A percentile compares a stretch with the other conserved stretches of the same genome.
Evolutionary conservation across 2,329 filamentous ascomycete genomes (phyloP).

Genomic region (Fusarium drepaniforme): DNA sequence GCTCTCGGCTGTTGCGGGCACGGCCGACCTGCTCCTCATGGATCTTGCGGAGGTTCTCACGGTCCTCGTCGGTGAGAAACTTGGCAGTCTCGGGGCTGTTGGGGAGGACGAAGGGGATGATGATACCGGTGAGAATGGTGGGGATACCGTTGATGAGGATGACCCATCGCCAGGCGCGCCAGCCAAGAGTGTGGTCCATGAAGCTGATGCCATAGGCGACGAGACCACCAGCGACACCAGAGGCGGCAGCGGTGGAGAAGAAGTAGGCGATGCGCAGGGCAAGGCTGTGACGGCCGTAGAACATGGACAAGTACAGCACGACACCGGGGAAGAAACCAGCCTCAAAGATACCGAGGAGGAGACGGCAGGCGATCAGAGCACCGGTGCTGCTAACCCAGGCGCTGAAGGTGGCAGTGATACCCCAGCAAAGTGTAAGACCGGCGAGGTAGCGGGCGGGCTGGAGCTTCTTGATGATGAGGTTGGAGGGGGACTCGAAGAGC

Average conservation of each 20-base stretch:
- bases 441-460: constrained; percentile 62
- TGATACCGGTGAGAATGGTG: constrained; percentile 63
- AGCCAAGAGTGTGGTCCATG: constrained; percentile 69
- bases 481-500: constrained; percentile 56
- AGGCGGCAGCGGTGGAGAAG: constrained; percentile 70
- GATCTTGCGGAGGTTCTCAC: constrained; percentile 63
- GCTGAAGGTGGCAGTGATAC: constrained; percentile 56
- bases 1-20: constrained; percentile 35
- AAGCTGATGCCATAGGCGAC: constrained; percentile 74
- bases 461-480: constrained; percentile 53
- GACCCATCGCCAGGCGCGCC: constrained; percentile 76
- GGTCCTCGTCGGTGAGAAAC: constrained; percentile 36
- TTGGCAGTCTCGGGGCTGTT: constrained; percentile 69
- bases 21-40: constrained; percentile 60
- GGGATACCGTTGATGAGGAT: constrained; percentile 65
- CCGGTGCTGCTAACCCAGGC: constrained; percentile 59
- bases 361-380: constrained; percentile 58
- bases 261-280: constrained; percentile 73
- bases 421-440: constrained; percentile 59
- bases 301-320: constrained; percentile 69
- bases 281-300: constrained; percentile 72
- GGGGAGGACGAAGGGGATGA: constrained; percentile 68
- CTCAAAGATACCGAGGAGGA: constrained; percentile 53
- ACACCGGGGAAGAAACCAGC: constrained; percentile 65
- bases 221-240: constrained; percentile 74